A percentile compares a stretch with the other conserved stretches of the same genome.
phyloP scores from a whole-genome alignment of 2,329 filamentous ascomycete species.

The Cladosporium sp. region DNA sequence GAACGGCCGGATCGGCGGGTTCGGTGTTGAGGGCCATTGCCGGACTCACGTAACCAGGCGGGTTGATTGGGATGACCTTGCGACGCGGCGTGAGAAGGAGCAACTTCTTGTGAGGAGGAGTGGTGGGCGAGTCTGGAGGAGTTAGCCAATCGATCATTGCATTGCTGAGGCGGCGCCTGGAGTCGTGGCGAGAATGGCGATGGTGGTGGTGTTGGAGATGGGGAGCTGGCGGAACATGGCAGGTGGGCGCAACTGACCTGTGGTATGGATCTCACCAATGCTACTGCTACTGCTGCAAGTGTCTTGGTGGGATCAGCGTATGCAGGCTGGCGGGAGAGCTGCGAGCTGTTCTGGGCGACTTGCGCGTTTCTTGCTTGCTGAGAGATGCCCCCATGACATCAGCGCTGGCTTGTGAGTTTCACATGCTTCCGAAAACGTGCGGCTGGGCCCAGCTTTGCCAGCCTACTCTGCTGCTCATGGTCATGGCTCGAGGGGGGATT shows the following conservation, averaged over 20 bases:
- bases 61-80: conserved; percentile 14
- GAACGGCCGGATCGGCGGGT: conserved; percentile 42
- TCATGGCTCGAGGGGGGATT: neutral
- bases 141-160: conserved; percentile 15
- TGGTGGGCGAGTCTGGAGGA: conserved; percentile 12
- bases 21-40: conserved; percentile 45
- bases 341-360: neutral
- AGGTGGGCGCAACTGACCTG: neutral
- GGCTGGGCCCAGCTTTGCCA: neutral
- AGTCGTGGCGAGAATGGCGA: neutral
- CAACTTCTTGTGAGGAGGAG: neutral
- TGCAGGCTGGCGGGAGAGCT: neutral
- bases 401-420: neutral
- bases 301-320: conserved; percentile 8
- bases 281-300: neutral
- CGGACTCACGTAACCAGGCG: conserved; percentile 12
- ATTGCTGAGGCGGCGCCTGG: conserved; percentile 8
- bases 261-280: conserved; percentile 1
- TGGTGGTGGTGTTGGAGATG: neutral
- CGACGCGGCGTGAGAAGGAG: conserved; percentile 13
- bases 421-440: conserved; percentile 4
- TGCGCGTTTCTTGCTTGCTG: neutral
- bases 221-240: neutral
- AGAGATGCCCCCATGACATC: neutral
- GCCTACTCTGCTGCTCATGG: neutral